These are phyloP conservation scores for Nitzschia sp. DNA, from an alignment of 108 stramenopile genomes.

Conservation along the genomic window DNA sequence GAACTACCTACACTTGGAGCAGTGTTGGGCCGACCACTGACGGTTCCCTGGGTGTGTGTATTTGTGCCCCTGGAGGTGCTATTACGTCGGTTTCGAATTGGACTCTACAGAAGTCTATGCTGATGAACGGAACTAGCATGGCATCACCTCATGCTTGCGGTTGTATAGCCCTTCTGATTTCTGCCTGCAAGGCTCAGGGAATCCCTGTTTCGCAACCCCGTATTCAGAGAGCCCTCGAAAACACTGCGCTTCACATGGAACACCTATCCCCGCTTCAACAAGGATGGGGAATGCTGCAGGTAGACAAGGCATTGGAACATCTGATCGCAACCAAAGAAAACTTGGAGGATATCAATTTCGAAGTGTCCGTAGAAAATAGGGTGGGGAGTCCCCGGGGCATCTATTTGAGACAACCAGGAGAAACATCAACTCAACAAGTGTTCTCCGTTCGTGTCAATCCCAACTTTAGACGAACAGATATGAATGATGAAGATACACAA, in stretches of 20 bases:
- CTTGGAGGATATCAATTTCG: constrained; percentile 42
- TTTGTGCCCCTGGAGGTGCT: constrained; percentile 91
- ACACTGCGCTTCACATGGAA: constrained; percentile 60
- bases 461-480: constrained; percentile 47
- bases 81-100: constrained; percentile 83
- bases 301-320: constrained; percentile 55
- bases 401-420: constrained; percentile 68
- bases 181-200: constrained; percentile 65
- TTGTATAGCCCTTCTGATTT: constrained; percentile 75
- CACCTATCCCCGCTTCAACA: constrained; percentile 43
- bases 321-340: constrained; percentile 21
- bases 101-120: constrained; percentile 70
- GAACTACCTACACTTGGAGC: constrained; percentile 79
- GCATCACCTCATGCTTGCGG: constrained; percentile 79
- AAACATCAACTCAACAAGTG: constrained; percentile 34
- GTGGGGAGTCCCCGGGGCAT: constrained; percentile 56
- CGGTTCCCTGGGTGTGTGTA: constrained; percentile 67
- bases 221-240: constrained; percentile 70
- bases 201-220: constrained; percentile 49
- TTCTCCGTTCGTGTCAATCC: constrained; percentile 46
- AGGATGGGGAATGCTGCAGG: constrained; percentile 77
- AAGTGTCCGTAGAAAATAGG: constrained; percentile 40
- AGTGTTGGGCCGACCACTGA: constrained; percentile 83
- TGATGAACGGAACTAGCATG: constrained; percentile 91
- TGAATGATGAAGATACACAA: constrained; percentile 43